phyloP scores from a whole-genome alignment of 495 filamentous ascomycete genomes.

The Entonaema liquescens region DNA sequence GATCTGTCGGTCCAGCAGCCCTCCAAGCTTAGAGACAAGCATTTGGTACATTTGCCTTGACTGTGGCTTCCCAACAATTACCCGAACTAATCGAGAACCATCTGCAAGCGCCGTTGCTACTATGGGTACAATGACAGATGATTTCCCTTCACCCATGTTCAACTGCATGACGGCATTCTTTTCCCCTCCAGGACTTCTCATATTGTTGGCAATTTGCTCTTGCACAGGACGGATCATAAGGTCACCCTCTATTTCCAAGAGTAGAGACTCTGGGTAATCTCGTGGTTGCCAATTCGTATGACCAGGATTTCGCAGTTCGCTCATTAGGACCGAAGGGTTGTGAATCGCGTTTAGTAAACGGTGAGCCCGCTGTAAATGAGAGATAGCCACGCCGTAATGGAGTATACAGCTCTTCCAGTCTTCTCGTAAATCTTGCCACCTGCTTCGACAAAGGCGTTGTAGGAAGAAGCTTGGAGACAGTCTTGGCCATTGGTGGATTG shows the following conservation, averaged over 20 bases:
- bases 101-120: conserved; percentile 66
- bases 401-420: conserved; percentile 48
- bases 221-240: conserved; percentile 71
- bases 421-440: conserved; percentile 32
- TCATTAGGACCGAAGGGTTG: conserved; percentile 51
- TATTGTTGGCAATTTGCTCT: conserved; percentile 62
- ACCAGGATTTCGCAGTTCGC: conserved; percentile 62
- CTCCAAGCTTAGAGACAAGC: conserved; percentile 66
- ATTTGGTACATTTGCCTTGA: conserved; percentile 70
- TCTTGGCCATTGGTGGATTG: conserved; percentile 39
- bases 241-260: conserved; percentile 71
- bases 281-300: conserved; percentile 63
- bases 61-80: conserved; percentile 71
- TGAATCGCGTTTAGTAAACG: conserved; percentile 41
- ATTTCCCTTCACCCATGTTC: conserved; percentile 82
- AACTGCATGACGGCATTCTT: conserved; percentile 70
- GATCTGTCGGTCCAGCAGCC: conserved; percentile 64
- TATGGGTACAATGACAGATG: conserved; percentile 73
- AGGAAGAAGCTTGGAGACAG: conserved; percentile 50
- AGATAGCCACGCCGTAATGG: conserved; percentile 49
- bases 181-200: conserved; percentile 58
- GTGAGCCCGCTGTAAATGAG: conserved; percentile 50
- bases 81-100: conserved; percentile 58
- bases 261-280: conserved; percentile 63
- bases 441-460: conserved; percentile 43